Base-by-base conservation (phyloP, 176 grass and related monocot genomes). In the Secale cereale region DNA sequence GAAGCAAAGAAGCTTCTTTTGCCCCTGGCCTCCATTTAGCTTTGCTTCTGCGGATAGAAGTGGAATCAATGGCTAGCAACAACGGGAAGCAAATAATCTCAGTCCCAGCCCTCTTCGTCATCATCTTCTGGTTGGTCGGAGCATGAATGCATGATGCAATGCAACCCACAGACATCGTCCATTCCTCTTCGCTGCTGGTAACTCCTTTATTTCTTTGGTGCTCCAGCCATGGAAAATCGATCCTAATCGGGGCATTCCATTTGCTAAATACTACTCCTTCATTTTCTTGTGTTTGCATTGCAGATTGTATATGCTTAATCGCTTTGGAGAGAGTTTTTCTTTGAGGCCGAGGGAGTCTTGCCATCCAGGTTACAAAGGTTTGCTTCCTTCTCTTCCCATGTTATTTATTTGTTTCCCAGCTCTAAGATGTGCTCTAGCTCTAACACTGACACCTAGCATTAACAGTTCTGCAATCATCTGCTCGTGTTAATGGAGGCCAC, bases 391-490 rank as follows among this genome's bases (percentile, higher is more conserved):
- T 12, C 11, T 6, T 56, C 17, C 22, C 7, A 7, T 56, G 11
- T n/a, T n/a, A n/a, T n/a, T 63, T 27, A 2, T 62, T 62, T 62
- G 59, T 62, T 27, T 6, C 59, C n/a, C 6, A 25, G 57, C 3
- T 3, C 8, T 39, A 9, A 39, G 37, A 39, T 39, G 7, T 39
- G 37, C 23, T 62, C 59, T 3, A 12, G 23, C 23, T 26, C 59
- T 27, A 27, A 13, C 23, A 62, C 0, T 12, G 0, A 0, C 26
- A 28, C 27, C 1, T 8, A 0, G 0, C 26, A 28, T 28, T 63
- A 13, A 15, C 30, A 31, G n/a, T n/a, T n/a, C n/a, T n/a, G n/a
- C n/a, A n/a, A n/a, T n/a, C n/a, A n/a, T n/a, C n/a, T n/a, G n/a
- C n/a, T n/a, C n/a, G n/a, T n/a, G n/a, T n/a, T n/a, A n/a, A n/a